Evolutionary conservation across 2,329 filamentous ascomycete species (phyloP).

Genomic region (Xylaria arbuscula): DNA sequence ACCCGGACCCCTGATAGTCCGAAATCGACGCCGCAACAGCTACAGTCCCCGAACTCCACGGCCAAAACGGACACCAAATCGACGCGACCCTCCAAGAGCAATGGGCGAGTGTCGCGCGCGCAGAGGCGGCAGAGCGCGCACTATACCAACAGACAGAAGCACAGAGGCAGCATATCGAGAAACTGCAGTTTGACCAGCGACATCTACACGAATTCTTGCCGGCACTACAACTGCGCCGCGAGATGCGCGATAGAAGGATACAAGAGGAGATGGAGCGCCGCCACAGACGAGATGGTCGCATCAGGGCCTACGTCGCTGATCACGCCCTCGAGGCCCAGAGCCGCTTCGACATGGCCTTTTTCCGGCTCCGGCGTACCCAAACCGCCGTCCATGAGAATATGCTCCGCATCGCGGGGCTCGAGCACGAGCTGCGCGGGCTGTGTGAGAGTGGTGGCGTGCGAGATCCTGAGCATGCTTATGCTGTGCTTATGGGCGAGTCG

Average conservation of each 20-base stretch:
- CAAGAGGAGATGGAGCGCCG: background rate
- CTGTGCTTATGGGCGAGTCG: conserved; percentile 29
- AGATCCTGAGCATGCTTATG: conserved; percentile 27
- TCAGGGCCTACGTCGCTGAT: conserved; percentile 29
- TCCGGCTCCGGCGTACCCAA: conserved; percentile 6
- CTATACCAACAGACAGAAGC: conserved; percentile 22
- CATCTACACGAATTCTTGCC: conserved; percentile 25
- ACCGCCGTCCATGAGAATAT: conserved; percentile 14
- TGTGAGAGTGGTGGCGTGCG: conserved; percentile 28
- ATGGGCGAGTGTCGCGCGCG: conserved; percentile 18
- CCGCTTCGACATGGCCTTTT: conserved; percentile 30
- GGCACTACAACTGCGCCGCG: conserved; percentile 31
- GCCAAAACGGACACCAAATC: conserved; percentile 8
- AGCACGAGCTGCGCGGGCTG: conserved; percentile 22
- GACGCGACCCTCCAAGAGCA: conserved; percentile 25
- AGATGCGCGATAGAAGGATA: conserved; percentile 11
- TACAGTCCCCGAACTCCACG: conserved; percentile 3
- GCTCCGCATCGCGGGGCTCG: conserved; percentile 12
- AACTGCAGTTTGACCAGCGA: conserved; percentile 19
- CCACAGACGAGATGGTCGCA: background rate
- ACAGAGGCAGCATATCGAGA: conserved; percentile 28
- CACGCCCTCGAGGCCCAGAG: conserved; percentile 32
- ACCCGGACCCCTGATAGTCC: conserved; percentile 31
- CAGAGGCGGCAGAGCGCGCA: conserved; percentile 21
- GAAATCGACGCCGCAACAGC: conserved; percentile 37